These are phyloP conservation scores for Colletotrichum cereale DNA, from an alignment of 2,329 filamentous ascomycete genomes.

Conservation along the genomic window DNA sequence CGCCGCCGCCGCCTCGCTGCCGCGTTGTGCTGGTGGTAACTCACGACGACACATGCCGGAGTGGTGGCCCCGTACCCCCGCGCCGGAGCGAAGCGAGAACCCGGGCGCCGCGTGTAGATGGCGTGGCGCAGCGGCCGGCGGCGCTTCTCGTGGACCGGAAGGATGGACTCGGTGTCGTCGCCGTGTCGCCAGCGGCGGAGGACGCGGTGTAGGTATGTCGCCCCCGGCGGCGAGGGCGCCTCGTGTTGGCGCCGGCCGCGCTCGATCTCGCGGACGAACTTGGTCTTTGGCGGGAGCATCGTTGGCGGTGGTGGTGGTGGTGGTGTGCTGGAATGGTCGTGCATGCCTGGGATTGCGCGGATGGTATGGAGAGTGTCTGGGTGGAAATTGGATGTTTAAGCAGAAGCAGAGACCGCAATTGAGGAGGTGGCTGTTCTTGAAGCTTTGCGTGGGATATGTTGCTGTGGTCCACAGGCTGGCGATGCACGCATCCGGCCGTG, in stretches of 20 bases:
- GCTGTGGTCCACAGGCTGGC: not conserved
- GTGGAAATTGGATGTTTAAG: slow-evolving; percentile 5
- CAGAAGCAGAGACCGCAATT: too few species aligned
- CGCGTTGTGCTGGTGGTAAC: too few species aligned
- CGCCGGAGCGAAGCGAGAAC: not conserved
- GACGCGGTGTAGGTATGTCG: slow-evolving; percentile 25
- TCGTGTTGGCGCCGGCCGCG: not conserved
- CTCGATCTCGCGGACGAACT: slow-evolving; percentile 32
- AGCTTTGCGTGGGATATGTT: not conserved
- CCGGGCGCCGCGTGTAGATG: slow-evolving; percentile 1
- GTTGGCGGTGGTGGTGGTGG: not conserved
- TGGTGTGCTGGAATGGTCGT: not conserved
- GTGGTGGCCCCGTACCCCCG: not conserved
- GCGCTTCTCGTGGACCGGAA: slow-evolving; percentile 19
- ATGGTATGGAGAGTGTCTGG: not conserved
- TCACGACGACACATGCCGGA: not conserved
- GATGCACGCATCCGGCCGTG: slow-evolving; percentile 18
- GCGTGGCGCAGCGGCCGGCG: not conserved
- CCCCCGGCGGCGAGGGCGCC: not conserved
- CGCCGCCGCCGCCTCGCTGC: not conserved
- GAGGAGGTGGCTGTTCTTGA: not conserved
- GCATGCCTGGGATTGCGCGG: not conserved
- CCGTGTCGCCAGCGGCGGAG: not conserved
- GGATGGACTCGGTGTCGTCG: not conserved
- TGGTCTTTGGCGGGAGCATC: slow-evolving; percentile 27